Evolutionary conservation across 768 basidiomycete genomes (phyloP).

Genomic region (Chalciporus chontae): DNA sequence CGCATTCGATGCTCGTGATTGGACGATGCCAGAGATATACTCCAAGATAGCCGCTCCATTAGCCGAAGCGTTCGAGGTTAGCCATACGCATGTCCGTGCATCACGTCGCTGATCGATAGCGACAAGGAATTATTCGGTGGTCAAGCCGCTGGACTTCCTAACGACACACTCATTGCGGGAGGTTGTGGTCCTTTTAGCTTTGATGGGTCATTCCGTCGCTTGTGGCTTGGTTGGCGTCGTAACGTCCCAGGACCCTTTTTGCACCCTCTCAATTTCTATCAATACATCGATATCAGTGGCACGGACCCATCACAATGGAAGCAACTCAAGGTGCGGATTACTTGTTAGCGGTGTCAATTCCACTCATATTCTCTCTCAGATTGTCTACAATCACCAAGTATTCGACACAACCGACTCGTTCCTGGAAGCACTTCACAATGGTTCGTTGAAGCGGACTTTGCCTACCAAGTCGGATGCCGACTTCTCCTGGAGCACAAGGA

Average conservation of each 20-base stretch:
- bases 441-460: constrained; percentile 43
- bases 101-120: neutral
- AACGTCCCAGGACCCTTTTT: constrained; percentile 50
- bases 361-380: constrained; percentile 22
- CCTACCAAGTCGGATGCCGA: constrained; percentile 31
- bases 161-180: constrained; percentile 48
- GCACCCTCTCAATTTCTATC: constrained; percentile 53
- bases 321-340: constrained; percentile 40
- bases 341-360: neutral
- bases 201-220: constrained; percentile 56
- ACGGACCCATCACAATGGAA: constrained; percentile 52
- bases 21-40: constrained; percentile 27
- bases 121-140: constrained; percentile 48
- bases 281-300: constrained; percentile 55
- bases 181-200: constrained; percentile 52
- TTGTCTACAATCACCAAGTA: constrained; percentile 59
- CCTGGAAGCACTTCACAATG: constrained; percentile 49
- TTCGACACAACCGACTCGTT: constrained; percentile 49
- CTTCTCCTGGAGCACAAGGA: constrained; percentile 45
- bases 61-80: constrained; percentile 40
- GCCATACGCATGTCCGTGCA: neutral
- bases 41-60: constrained; percentile 34
- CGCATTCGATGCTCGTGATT: constrained; percentile 30
- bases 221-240: constrained; percentile 49
- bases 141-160: constrained; percentile 38